Evolutionary conservation across 805 yeast genomes (phyloP), one percentile per base, ranked within the genome.

Genomic region (Cyberlindnera mycetangii): DNA sequence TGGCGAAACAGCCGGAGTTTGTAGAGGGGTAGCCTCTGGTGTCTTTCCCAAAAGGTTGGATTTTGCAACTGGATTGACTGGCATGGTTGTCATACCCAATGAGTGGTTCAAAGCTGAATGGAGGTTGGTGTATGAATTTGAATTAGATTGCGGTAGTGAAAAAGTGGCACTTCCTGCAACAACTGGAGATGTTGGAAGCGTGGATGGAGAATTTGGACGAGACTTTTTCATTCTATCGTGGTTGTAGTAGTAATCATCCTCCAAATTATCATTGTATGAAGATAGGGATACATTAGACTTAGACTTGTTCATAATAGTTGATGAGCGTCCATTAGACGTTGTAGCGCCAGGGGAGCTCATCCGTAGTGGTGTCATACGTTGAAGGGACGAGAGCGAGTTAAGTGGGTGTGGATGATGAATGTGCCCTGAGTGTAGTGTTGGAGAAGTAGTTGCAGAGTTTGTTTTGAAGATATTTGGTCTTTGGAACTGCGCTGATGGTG

Each of bases 361-460:
- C 44, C 70, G 60, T 21, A 79, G 56, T 7, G 84, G 85, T 0
- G 85, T 81, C 83, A 81, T 77, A 56, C 81, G 69, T 57, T 81
- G 85, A 42, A 82, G 60, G 3, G 85, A 73, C 0, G 78, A 67
- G 18, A 75, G 53, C 1, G 74, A 70, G 48, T 62, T 68, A 16
- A 70, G 48, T 21, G 68, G 60, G 19, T 56, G 61, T 36, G 58
- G 61, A 37, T 55, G 59, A 22, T 46, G 52, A 18, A 51, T 28
- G 28, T 58, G 57, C 3, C 56, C 47, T 36, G 46, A 51, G 38
- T 45, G 50, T 4, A 48, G 31, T 10, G 55, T 48, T 34, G 60
- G 52, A 1, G 58, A 47, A 14, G 59, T 47, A 14, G 52, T 24
- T 9, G 51, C 39, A 8, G 56, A 54, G 15, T 51, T 43, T 14